A percentile compares a stretch with the other conserved stretches of the same genome.
phyloP scores from a whole-genome alignment of 2,329 filamentous ascomycete species.

The Claviceps lovelessii region DNA sequence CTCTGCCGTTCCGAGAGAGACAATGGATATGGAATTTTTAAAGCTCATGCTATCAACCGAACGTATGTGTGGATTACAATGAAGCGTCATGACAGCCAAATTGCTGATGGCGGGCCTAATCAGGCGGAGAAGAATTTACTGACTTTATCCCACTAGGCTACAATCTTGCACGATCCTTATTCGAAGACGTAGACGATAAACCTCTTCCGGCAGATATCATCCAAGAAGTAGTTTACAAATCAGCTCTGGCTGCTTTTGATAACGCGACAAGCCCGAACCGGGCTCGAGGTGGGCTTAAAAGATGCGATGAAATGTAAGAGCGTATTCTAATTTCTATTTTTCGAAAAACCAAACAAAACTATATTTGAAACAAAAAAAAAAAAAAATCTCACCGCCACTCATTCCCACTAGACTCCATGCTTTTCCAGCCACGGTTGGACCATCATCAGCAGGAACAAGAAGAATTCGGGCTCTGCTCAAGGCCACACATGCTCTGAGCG shows the following conservation, averaged over 20 bases:
- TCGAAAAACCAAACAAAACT: too few species aligned
- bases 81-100: not conserved
- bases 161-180: slow-evolving; percentile 46
- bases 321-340: too few species aligned
- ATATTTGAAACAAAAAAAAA: not conserved
- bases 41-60: slow-evolving; percentile 49
- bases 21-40: slow-evolving; percentile 57
- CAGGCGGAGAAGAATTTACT: slow-evolving; percentile 2
- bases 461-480: slow-evolving; percentile 50
- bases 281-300: slow-evolving; percentile 61
- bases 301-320: slow-evolving; percentile 58
- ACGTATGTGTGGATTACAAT: slow-evolving; percentile 29
- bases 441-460: slow-evolving; percentile 34
- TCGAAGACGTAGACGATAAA: slow-evolving; percentile 35
- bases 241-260: slow-evolving; percentile 60
- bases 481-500: slow-evolving; percentile 61
- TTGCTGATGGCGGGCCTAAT: not conserved
- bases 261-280: slow-evolving; percentile 71
- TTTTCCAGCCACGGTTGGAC: slow-evolving; percentile 44
- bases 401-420: slow-evolving; percentile 39
- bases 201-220: slow-evolving; percentile 37
- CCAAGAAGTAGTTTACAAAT: slow-evolving; percentile 45
- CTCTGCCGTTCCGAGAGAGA: slow-evolving; percentile 43
- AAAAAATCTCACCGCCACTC: not conserved
- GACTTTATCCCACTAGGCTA: slow-evolving; percentile 33